Conservation (phyloP, 805 yeast genomes). For the Barnettozyma botsteinii region DNA sequence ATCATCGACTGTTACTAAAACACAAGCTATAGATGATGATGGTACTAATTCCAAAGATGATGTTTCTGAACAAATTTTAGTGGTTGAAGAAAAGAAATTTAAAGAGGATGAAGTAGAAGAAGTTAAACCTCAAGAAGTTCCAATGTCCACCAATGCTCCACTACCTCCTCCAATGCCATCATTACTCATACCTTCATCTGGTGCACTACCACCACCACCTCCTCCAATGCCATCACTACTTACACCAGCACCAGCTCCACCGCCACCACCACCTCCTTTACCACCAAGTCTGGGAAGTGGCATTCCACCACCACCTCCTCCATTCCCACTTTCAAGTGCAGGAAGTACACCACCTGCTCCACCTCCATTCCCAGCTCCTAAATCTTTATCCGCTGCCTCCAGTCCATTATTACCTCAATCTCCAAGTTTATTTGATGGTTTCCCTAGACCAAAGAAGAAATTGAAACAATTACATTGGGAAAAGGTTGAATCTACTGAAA, state of each 20-base stretch:
- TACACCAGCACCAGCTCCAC: slow-evolving; percentile 28
- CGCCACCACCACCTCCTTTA: slow-evolving; percentile 30
- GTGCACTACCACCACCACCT: slow-evolving; percentile 17
- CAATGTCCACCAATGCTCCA: slow-evolving; percentile 10
- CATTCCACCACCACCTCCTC: slow-evolving; percentile 28
- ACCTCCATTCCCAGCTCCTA: slow-evolving; percentile 17
- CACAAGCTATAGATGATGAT: slow-evolving; percentile 21
- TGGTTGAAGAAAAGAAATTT: slow-evolving; percentile 5
- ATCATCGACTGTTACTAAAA: slow-evolving; percentile 41
- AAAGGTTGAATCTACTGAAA: slow-evolving; percentile 73
- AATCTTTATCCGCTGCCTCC: slow-evolving; percentile 13
- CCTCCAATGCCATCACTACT: slow-evolving; percentile 28
- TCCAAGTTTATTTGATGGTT: slow-evolving; percentile 11
- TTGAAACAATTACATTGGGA: slow-evolving; percentile 98
- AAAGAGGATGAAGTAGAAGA: not conserved
- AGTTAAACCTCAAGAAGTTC: slow-evolving; percentile 5
- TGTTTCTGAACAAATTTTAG: slow-evolving; percentile 1
- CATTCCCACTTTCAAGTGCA: slow-evolving; percentile 23
- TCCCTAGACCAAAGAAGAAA: slow-evolving; percentile 35
- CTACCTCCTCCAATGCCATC: slow-evolving; percentile 28
- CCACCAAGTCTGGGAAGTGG: slow-evolving; percentile 22
- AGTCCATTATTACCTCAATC: slow-evolving; percentile 17
- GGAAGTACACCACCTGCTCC: slow-evolving; percentile 26
- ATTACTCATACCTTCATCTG: slow-evolving; percentile 20
- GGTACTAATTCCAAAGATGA: not conserved